Evolutionary conservation across 768 basidiomycete species (phyloP).

Genomic region (Boletus patriciae): DNA sequence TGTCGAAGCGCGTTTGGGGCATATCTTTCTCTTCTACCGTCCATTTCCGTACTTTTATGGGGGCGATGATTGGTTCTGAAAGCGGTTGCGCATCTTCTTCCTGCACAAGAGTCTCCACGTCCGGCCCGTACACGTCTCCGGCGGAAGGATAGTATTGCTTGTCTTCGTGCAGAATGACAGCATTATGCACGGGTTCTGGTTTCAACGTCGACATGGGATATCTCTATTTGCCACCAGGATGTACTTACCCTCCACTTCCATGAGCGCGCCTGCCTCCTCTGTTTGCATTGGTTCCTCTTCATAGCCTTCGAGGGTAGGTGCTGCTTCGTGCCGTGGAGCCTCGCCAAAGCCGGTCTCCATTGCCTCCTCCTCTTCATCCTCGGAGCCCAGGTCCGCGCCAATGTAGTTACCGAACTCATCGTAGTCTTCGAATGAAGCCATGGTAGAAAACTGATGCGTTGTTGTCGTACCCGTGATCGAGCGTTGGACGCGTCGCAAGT

Average conservation of each 20-base stretch:
- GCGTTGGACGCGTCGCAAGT: constrained; percentile 25
- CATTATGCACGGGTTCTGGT: constrained; percentile 74
- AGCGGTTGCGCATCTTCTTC: constrained; percentile 98
- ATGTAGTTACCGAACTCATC: constrained; percentile 98
- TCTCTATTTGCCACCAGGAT: not conserved
- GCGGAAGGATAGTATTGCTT: constrained; percentile 98
- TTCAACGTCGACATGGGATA: constrained; percentile 10
- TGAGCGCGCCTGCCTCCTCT: constrained; percentile 63
- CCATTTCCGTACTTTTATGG: constrained; percentile 94
- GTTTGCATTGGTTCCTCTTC: constrained; percentile 66
- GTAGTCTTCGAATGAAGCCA: constrained; percentile 73
- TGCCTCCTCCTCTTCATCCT: constrained; percentile 57
- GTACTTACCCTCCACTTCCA: constrained; percentile 80
- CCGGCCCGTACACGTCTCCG: constrained; percentile 86
- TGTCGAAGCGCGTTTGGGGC: constrained; percentile 97
- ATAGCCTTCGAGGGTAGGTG: constrained; percentile 76
- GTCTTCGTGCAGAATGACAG: constrained; percentile 91
- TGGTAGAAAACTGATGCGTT: constrained; percentile 21
- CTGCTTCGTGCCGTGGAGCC: constrained; percentile 36
- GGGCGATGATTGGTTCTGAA: constrained; percentile 92
- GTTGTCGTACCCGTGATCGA: constrained; percentile 9
- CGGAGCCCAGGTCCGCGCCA: constrained; percentile 90
- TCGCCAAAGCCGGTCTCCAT: constrained; percentile 51
- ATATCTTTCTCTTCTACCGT: constrained; percentile 92
- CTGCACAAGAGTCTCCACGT: constrained; percentile 95